Evolutionary conservation across 108 stramenopile genomes (phyloP).

Genomic region (Nitzschia palea): DNA sequence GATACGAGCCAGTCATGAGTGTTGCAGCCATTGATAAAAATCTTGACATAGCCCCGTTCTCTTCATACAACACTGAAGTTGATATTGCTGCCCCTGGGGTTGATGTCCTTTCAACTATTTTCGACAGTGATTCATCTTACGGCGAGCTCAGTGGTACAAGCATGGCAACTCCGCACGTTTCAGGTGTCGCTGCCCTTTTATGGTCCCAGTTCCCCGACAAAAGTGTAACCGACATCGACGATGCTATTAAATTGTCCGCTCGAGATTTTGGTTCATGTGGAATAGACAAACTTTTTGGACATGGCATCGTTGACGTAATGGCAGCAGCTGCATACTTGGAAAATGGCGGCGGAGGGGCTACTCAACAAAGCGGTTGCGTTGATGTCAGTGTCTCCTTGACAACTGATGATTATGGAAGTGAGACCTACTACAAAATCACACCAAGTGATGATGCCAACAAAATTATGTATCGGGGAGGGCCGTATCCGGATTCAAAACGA

Average conservation of each 20-base stretch:
- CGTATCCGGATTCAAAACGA: neutral
- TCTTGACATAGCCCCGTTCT: constrained; percentile 6
- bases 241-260: constrained; percentile 28
- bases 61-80: constrained; percentile 31
- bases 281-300: neutral
- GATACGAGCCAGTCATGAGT: constrained; percentile 38
- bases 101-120: constrained; percentile 19
- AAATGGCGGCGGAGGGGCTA: neutral
- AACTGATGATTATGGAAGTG: neutral
- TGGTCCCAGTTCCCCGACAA: constrained; percentile 40
- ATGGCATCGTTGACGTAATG: constrained; percentile 9
- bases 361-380: neutral
- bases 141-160: constrained; percentile 27
- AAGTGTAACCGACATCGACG: constrained; percentile 38
- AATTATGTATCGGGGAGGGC: neutral
- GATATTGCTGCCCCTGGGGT: constrained; percentile 57
- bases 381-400: neutral
- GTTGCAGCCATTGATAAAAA: constrained; percentile 31
- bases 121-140: neutral
- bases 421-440: neutral
- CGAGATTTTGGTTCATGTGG: neutral
- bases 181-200: constrained; percentile 68
- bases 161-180: constrained; percentile 70
- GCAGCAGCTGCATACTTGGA: neutral
- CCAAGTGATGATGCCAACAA: neutral